Percentiles rank a stretch among this genome's conserved stretches.
Conservation (phyloP, 139 green algal species). For the Tetraselmis chui region DNA sequence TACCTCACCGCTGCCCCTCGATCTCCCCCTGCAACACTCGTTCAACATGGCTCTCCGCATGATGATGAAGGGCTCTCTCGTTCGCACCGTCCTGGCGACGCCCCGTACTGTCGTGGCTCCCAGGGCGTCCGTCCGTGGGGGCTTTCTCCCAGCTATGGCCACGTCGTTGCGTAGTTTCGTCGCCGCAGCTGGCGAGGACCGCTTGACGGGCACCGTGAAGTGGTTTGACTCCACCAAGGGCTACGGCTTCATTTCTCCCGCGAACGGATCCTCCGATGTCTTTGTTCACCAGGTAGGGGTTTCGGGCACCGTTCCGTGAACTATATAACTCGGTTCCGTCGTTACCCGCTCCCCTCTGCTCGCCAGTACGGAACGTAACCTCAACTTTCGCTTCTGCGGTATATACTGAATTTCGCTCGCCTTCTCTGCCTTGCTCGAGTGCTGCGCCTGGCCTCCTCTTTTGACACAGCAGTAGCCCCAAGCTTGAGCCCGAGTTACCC, state of each 20-base stretch:
- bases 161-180: neutral
- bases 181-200: neutral
- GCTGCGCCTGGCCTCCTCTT: too few species aligned
- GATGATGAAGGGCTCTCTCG: neutral
- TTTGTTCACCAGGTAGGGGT: conserved; percentile 73
- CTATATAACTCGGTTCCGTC: too few species aligned
- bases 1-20: too few species aligned
- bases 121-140: neutral
- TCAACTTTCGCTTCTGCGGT: neutral
- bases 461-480: too few species aligned
- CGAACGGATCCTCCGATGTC: conserved; percentile 55
- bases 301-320: too few species aligned
- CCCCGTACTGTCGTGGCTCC: neutral
- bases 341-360: neutral
- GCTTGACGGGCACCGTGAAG: conserved; percentile 9
- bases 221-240: conserved; percentile 62
- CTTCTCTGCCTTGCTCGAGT: too few species aligned
- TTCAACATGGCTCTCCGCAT: neutral
- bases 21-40: neutral
- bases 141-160: neutral
- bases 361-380: neutral
- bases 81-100: neutral
- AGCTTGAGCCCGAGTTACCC: too few species aligned
- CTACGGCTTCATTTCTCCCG: conserved; percentile 72
- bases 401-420: neutral